These are phyloP conservation scores for Cylindrotheca closterium DNA, from an alignment of 108 stramenopile species.

Conservation along the genomic window DNA sequence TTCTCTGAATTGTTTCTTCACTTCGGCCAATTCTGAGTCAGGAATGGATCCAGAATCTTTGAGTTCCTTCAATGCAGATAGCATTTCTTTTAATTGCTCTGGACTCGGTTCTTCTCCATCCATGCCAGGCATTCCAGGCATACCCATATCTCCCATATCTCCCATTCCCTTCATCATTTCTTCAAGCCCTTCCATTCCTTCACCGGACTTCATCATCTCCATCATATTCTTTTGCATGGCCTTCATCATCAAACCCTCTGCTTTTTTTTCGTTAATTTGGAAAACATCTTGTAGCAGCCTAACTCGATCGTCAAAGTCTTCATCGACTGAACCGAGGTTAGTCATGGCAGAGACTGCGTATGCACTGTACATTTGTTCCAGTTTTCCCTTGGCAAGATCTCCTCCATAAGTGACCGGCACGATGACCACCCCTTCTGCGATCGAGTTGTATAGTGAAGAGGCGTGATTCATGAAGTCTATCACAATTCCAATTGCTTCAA, in stretches of 20 bases:
- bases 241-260: constrained; percentile 85
- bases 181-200: constrained; percentile 79
- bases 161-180: constrained; percentile 81
- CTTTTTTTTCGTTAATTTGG: constrained; percentile 74
- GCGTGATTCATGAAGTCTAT: constrained; percentile 89
- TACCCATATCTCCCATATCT: constrained; percentile 36
- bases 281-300: constrained; percentile 76
- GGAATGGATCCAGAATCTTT: constrained; percentile 75
- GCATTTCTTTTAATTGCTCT: constrained; percentile 73
- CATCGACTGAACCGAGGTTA: constrained; percentile 34
- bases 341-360: constrained; percentile 74
- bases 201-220: constrained; percentile 77
- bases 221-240: constrained; percentile 85
- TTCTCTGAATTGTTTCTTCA: constrained; percentile 74
- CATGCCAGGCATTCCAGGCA: constrained; percentile 27
- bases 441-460: constrained; percentile 72
- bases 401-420: constrained; percentile 85
- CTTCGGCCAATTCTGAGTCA: constrained; percentile 57
- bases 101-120: constrained; percentile 56
- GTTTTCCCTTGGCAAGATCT: constrained; percentile 62
- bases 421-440: constrained; percentile 76
- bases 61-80: constrained; percentile 59
- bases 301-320: constrained; percentile 61
- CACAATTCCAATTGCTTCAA: constrained; percentile 78
- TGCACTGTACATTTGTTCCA: constrained; percentile 80